A percentile compares a stretch with the other conserved stretches of the same genome.
Conservation (phyloP, 768 basidiomycete species). For the Agrocybe praecox region DNA sequence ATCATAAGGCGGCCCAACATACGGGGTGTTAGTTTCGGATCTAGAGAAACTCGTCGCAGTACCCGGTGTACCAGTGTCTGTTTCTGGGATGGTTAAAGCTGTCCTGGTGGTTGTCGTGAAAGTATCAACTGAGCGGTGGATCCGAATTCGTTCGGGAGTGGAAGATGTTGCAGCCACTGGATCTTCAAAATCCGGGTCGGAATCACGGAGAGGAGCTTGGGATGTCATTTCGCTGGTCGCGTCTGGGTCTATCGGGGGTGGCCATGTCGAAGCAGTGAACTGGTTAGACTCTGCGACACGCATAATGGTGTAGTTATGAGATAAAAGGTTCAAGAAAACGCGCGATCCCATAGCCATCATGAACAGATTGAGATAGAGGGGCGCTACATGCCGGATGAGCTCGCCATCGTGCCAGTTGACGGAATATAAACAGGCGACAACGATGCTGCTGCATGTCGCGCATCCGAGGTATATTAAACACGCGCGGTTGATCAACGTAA, state of each 20-base stretch:
- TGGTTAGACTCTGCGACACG: conserved; percentile 20
- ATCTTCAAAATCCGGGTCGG: conserved; percentile 8
- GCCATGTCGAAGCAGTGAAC: conserved; percentile 19
- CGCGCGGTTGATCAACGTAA: conserved; percentile 28
- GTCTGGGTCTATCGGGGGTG: conserved; percentile 9
- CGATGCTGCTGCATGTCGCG: conserved; percentile 27
- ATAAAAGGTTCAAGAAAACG: conserved; percentile 32
- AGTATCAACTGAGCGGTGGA: conserved; percentile 7
- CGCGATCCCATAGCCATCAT: conserved; percentile 33
- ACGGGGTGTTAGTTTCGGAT: conserved; percentile 9
- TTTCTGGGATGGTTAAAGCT: conserved; percentile 13
- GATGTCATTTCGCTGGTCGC: conserved; percentile 1
- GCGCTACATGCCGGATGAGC: conserved; percentile 28
- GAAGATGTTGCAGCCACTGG: neutral
- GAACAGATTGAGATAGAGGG: conserved; percentile 29
- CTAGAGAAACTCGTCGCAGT: conserved; percentile 9
- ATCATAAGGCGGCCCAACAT: neutral
- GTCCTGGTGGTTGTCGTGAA: conserved; percentile 10
- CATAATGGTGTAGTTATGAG: conserved; percentile 17
- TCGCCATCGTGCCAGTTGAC: conserved; percentile 23
- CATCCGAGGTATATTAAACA: conserved; percentile 28
- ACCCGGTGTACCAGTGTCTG: conserved; percentile 7
- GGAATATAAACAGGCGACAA: conserved; percentile 26
- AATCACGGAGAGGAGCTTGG: neutral
- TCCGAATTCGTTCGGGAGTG: neutral